A percentile compares a stretch with the other conserved stretches of the same genome.
Conservation (phyloP, 83 land plant genomes). For the Larix sibirica region DNA sequence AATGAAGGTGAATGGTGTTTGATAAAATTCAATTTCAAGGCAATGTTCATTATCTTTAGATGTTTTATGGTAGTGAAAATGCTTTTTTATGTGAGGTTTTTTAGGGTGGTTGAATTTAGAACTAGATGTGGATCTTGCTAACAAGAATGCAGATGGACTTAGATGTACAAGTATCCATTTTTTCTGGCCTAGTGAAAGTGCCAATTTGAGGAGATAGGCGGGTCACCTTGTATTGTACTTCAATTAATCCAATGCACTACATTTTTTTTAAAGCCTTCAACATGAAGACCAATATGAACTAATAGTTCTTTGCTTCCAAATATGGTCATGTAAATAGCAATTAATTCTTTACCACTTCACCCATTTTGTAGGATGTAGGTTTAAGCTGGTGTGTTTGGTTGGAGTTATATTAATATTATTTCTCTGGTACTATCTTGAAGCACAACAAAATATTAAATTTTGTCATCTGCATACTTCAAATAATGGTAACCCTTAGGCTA, state of each 20-base stretch:
- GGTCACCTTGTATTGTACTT: not conserved
- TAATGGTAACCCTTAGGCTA: too few species aligned
- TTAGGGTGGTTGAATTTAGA: not conserved
- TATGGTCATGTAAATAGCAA: not conserved
- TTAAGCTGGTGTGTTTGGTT: too few species aligned
- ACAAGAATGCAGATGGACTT: not conserved
- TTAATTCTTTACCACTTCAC: too few species aligned
- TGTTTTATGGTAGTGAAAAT: not conserved
- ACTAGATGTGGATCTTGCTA: not conserved
- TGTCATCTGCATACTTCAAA: too few species aligned
- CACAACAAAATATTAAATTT: too few species aligned
- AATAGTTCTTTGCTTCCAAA: not conserved
- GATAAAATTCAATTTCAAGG: not conserved
- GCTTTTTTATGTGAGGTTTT: not conserved
- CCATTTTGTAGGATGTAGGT: too few species aligned
- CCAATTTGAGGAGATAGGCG: not conserved
- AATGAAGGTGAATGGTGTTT: not conserved
- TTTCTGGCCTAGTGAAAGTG: not conserved
- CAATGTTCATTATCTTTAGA: not conserved
- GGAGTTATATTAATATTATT: too few species aligned
- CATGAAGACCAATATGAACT: not conserved
- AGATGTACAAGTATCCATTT: not conserved
- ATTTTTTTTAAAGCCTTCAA: not conserved
- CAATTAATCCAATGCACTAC: not conserved
- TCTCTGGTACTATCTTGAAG: too few species aligned